These are phyloP conservation scores for Cyberlindnera mississippiensis DNA, from an alignment of 805 yeast genomes.

Conservation along the genomic window DNA sequence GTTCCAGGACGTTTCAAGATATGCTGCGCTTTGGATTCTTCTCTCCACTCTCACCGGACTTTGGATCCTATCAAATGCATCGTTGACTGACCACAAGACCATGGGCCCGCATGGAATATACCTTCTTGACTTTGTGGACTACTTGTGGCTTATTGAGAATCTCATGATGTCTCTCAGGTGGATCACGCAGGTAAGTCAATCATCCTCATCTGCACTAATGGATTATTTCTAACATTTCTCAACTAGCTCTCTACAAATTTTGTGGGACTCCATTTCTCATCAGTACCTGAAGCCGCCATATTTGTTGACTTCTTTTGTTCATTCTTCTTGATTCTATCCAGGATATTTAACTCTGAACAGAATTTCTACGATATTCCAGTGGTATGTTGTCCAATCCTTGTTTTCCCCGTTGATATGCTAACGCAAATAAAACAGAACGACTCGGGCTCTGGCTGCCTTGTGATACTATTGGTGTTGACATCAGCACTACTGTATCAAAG, in stretches of 20 bases:
- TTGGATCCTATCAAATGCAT: slow-evolving; percentile 4
- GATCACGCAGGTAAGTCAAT: slow-evolving; percentile 35
- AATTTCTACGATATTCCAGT: slow-evolving; percentile 3
- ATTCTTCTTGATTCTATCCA: background rate
- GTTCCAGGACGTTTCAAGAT: slow-evolving; percentile 35
- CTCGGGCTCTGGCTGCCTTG: too few relatives aligned
- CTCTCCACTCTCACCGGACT: background rate
- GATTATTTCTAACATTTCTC: too few relatives aligned
- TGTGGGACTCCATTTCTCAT: slow-evolving; percentile 8
- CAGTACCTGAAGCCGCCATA: background rate
- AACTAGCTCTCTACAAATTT: slow-evolving; percentile 22
- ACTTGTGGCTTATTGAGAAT: slow-evolving; percentile 35
- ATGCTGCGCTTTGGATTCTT: slow-evolving; percentile 3
- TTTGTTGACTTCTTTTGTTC: background rate
- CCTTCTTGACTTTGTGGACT: slow-evolving; percentile 39
- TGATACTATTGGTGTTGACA: background rate
- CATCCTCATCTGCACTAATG: background rate
- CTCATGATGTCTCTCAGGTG: slow-evolving; percentile 26
- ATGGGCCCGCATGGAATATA: slow-evolving; percentile 32
- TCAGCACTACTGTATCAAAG: slow-evolving; percentile 1
- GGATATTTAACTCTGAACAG: background rate
- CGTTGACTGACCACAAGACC: background rate
- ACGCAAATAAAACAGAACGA: too few relatives aligned
- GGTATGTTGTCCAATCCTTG: slow-evolving; percentile 1
- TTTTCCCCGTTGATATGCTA: background rate